A percentile compares a stretch with the other conserved stretches of the same genome.
Conservation (phyloP, 768 basidiomycete genomes). For the Leccinum rimulosum region DNA sequence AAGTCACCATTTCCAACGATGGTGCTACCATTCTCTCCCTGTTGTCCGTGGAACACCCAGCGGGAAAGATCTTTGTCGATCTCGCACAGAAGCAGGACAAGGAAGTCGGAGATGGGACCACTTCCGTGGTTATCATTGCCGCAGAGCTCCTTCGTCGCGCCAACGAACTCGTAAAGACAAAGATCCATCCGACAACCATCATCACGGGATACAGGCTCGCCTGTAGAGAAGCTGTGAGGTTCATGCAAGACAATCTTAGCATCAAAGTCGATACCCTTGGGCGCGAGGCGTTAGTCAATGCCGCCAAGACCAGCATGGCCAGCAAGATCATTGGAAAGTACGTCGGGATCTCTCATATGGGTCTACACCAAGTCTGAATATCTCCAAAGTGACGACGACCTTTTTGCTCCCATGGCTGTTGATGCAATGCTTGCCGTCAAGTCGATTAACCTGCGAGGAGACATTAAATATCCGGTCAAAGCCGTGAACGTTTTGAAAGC, state of each 20-base stretch:
- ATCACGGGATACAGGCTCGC: constrained; percentile 98
- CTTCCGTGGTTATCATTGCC: constrained; percentile 96
- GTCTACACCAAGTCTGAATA: constrained; percentile 1
- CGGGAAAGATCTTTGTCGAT: constrained; percentile 95
- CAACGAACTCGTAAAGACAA: constrained; percentile 96
- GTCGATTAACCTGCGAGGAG: constrained; percentile 90
- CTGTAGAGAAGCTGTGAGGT: constrained; percentile 95
- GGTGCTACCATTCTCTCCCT: constrained; percentile 98
- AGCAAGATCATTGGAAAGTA: constrained; percentile 98
- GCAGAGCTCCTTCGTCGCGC: constrained; percentile 96
- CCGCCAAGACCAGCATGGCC: constrained; percentile 97
- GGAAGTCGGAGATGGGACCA: constrained; percentile 99
- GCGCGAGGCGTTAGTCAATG: constrained; percentile 88
- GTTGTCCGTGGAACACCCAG: constrained; percentile 93
- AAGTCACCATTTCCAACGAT: constrained; percentile 99
- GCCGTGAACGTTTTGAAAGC: constrained; percentile 98
- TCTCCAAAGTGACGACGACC: constrained; percentile 79
- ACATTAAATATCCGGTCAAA: constrained; percentile 98
- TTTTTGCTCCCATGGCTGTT: constrained; percentile 98
- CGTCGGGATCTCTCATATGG: constrained; percentile 33
- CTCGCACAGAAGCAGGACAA: constrained; percentile 99
- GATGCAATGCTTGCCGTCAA: constrained; percentile 98
- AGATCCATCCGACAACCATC: constrained; percentile 98
- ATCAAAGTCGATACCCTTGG: constrained; percentile 93
- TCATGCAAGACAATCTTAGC: constrained; percentile 96